These are phyloP conservation scores for Backusella luteola DNA, from an alignment of 192 early-diverging fungal species.

Conservation along the genomic window DNA sequence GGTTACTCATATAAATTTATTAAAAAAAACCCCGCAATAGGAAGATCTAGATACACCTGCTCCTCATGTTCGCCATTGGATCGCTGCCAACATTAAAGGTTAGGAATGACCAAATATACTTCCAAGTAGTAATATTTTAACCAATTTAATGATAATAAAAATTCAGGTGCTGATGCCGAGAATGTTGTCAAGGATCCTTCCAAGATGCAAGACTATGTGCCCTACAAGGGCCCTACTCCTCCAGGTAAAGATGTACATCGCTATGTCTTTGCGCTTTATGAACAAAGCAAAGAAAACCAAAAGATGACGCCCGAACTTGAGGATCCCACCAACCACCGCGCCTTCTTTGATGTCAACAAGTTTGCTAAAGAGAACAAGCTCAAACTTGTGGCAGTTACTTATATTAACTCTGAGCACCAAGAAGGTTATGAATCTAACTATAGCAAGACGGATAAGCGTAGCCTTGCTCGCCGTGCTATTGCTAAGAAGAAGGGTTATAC, in stretches of 20 bases:
- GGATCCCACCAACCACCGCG: neutral
- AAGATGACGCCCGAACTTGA: neutral
- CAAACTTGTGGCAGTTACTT: neutral
- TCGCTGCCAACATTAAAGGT: neutral
- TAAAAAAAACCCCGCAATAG: neutral
- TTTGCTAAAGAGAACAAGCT: constrained; percentile 2
- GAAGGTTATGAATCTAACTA: neutral
- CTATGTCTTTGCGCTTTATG: constrained; percentile 5
- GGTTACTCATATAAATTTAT: neutral
- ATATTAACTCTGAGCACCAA: neutral
- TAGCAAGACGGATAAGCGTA: neutral
- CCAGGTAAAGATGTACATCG: neutral
- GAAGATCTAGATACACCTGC: neutral
- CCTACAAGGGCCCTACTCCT: neutral
- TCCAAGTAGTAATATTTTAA: neutral
- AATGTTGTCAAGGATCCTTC: neutral
- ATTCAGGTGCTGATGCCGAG: neutral
- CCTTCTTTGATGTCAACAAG: neutral
- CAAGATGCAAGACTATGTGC: neutral
- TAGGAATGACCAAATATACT: neutral
- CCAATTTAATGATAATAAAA: neutral
- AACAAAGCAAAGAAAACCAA: neutral
- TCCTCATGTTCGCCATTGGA: constrained; percentile 2
- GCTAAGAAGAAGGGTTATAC: neutral
- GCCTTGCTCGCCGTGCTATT: neutral